Evolutionary conservation across 2,329 filamentous ascomycete genomes (phyloP).

Genomic region (Aspergillus pseudonomiae): DNA sequence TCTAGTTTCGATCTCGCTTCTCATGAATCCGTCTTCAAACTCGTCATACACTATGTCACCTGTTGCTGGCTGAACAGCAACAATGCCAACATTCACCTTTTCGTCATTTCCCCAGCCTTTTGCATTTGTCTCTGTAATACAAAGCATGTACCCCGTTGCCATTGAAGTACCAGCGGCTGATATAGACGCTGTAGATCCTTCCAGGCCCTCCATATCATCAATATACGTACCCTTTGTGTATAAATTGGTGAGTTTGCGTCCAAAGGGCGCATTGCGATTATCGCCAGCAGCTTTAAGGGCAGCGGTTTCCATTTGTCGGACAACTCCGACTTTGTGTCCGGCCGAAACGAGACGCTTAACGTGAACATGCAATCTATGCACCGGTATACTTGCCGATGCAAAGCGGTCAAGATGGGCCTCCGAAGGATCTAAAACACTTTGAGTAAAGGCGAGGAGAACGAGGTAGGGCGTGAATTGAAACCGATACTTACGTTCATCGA

Average conservation of each 20-base stretch:
- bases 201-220: slow-evolving; percentile 84
- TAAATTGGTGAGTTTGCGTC: slow-evolving; percentile 89
- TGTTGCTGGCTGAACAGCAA: slow-evolving; percentile 93
- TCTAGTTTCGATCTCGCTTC: slow-evolving; percentile 93
- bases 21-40: slow-evolving; percentile 97
- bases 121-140: slow-evolving; percentile 81
- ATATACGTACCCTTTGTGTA: slow-evolving; percentile 99
- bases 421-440: slow-evolving; percentile 64
- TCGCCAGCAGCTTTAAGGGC: slow-evolving; percentile 94
- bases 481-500: slow-evolving; percentile 74
- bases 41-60: slow-evolving; percentile 95
- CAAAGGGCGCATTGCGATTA: slow-evolving; percentile 89
- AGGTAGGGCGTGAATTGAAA: not conserved
- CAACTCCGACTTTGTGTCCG: slow-evolving; percentile 94
- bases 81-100: slow-evolving; percentile 85
- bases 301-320: slow-evolving; percentile 91
- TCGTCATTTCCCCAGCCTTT: slow-evolving; percentile 86
- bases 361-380: slow-evolving; percentile 88
- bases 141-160: slow-evolving; percentile 84
- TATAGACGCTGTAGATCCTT: slow-evolving; percentile 57
- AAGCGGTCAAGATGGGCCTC: slow-evolving; percentile 92
- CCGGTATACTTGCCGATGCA: slow-evolving; percentile 92
- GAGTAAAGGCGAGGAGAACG: not conserved
- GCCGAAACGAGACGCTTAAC: slow-evolving; percentile 90
- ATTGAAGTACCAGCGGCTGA: slow-evolving; percentile 56